These are phyloP conservation scores for Paxillus rubicundulus DNA, from an alignment of 768 basidiomycete species.

Conservation along the genomic window DNA sequence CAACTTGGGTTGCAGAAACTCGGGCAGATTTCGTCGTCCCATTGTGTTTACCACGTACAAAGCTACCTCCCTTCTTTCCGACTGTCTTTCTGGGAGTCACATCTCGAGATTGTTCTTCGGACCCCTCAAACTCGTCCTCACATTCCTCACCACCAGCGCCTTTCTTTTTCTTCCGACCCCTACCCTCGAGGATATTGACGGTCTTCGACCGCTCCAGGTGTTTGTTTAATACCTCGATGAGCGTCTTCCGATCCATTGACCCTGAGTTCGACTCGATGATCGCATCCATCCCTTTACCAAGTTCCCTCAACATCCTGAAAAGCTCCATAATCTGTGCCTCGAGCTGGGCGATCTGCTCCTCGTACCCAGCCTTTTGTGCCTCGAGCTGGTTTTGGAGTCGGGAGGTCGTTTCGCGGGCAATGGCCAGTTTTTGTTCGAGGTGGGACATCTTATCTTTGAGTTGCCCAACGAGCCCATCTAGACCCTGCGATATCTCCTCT, in stretches of 20 bases:
- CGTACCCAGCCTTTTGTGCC: conserved; percentile 74
- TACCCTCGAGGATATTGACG: conserved; percentile 82
- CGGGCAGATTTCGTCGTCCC: conserved; percentile 33
- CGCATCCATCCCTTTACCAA: conserved; percentile 71
- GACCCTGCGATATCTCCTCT: conserved; percentile 76
- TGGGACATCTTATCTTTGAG: conserved; percentile 69
- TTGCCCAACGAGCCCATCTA: conserved; percentile 80
- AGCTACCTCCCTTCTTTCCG: conserved; percentile 36
- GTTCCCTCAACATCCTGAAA: conserved; percentile 90
- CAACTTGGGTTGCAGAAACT: conserved; percentile 42
- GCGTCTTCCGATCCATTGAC: conserved; percentile 73
- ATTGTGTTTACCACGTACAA: conserved; percentile 30
- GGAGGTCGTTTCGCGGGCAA: conserved; percentile 76
- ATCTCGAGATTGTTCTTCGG: conserved; percentile 50
- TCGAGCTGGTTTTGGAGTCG: conserved; percentile 76
- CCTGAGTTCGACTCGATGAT: conserved; percentile 62
- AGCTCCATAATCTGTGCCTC: conserved; percentile 92
- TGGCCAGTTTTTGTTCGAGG: conserved; percentile 72
- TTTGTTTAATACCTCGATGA: conserved; percentile 78
- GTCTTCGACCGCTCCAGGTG: conserved; percentile 83
- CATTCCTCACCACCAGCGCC: conserved; percentile 32
- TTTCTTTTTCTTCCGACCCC: conserved; percentile 34
- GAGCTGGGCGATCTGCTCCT: conserved; percentile 83
- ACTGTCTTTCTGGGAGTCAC: conserved; percentile 58
- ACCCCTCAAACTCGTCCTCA: conserved; percentile 35